Conservation (phyloP, 2,329 filamentous ascomycete species). For the Decorospora gaudefroyi region DNA sequence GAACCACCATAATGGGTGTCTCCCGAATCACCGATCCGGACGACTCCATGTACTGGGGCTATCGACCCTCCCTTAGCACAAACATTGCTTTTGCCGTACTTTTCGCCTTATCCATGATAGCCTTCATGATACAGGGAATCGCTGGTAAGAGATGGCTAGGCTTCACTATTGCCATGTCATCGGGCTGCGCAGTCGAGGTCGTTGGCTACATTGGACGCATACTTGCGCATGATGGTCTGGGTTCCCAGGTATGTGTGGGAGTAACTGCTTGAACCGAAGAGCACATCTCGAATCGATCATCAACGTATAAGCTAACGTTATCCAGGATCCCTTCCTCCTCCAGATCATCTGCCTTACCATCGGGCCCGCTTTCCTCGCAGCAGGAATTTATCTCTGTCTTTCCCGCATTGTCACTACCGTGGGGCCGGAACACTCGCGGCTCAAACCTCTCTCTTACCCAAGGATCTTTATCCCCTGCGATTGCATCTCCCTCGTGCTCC, state of each 20-base stretch:
- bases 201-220: constrained; percentile 67
- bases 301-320: constrained; percentile 8
- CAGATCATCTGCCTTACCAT: constrained; percentile 67
- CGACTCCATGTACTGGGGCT: constrained; percentile 51
- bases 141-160: constrained; percentile 48
- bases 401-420: constrained; percentile 50
- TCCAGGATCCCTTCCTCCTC: constrained; percentile 63
- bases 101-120: constrained; percentile 50
- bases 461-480: constrained; percentile 59
- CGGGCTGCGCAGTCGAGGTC: constrained; percentile 62
- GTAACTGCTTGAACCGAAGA: too few relatives aligned
- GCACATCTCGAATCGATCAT: too few relatives aligned
- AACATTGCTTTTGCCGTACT: constrained; percentile 52
- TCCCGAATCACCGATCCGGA: too few relatives aligned
- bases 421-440: constrained; percentile 49
- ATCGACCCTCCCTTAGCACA: constrained; percentile 50
- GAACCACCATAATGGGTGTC: constrained; percentile 10
- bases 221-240: constrained; percentile 62
- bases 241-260: constrained; percentile 46
- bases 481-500: constrained; percentile 51
- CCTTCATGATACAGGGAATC: constrained; percentile 47
- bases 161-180: constrained; percentile 57
- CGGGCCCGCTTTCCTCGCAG: constrained; percentile 60
- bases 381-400: constrained; percentile 69
- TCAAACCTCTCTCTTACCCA: constrained; percentile 54